Evolutionary conservation across 2,329 filamentous ascomycete species (phyloP).

Genomic region (Pseudogymnoascus verrucosus): DNA sequence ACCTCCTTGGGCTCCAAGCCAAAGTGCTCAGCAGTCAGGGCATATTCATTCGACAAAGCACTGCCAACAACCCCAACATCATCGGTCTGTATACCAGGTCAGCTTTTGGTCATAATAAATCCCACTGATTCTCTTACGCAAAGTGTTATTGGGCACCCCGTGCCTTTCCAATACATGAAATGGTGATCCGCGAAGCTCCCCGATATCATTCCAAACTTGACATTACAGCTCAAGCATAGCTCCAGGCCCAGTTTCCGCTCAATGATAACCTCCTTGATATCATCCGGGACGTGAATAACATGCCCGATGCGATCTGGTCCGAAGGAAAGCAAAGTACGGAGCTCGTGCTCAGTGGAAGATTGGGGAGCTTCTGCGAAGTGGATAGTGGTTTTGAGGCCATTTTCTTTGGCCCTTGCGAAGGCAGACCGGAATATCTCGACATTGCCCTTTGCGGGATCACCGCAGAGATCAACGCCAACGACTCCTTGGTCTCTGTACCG

Average conservation of each 20-base stretch:
- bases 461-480: slow-evolving; percentile 72
- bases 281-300: slow-evolving; percentile 64
- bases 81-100: slow-evolving; percentile 53
- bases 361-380: slow-evolving; percentile 67
- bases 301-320: slow-evolving; percentile 64
- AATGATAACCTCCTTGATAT: slow-evolving; percentile 48
- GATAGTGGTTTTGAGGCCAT: slow-evolving; percentile 57
- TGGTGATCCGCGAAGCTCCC: slow-evolving; percentile 63
- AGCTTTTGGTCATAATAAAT: neutral
- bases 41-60: slow-evolving; percentile 67
- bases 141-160: slow-evolving; percentile 53
- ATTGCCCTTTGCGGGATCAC: slow-evolving; percentile 59
- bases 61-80: slow-evolving; percentile 78
- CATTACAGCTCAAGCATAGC: slow-evolving; percentile 74
- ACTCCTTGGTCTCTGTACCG: slow-evolving; percentile 46
- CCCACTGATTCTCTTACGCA: slow-evolving; percentile 47
- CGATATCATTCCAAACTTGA: slow-evolving; percentile 63
- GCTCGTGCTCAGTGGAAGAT: slow-evolving; percentile 50
- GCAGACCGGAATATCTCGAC: slow-evolving; percentile 51
- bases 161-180: slow-evolving; percentile 63
- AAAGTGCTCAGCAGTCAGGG: slow-evolving; percentile 65
- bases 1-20: slow-evolving; percentile 40
- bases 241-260: slow-evolving; percentile 56
- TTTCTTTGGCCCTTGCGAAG: slow-evolving; percentile 47
- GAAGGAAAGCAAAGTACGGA: slow-evolving; percentile 57